Evolutionary conservation across 768 basidiomycete genomes (phyloP).

Genomic region (Russula sp.): DNA sequence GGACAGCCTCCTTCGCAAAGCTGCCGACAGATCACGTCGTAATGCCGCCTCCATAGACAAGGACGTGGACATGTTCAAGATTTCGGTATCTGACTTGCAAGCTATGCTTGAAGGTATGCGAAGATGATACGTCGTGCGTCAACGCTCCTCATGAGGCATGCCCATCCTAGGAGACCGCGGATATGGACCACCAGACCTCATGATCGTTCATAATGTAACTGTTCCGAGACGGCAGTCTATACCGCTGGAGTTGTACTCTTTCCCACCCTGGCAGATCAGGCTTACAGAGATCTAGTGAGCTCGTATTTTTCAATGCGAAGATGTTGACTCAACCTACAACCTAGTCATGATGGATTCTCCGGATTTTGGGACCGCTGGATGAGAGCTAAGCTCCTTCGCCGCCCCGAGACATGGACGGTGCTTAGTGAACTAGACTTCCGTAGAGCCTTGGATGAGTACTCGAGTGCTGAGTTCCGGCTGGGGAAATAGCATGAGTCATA

Average conservation of each 20-base stretch:
- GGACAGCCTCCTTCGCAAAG: conserved; percentile 13
- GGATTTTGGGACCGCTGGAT: conserved; percentile 7
- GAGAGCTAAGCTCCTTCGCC: not conserved
- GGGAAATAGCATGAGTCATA: conserved; percentile 37
- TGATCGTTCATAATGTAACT: conserved; percentile 61
- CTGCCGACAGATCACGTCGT: not conserved
- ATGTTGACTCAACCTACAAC: not conserved
- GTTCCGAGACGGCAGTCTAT: conserved; percentile 31
- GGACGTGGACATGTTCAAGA: conserved; percentile 34
- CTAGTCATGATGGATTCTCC: conserved; percentile 22
- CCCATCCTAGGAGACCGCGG: conserved; percentile 39
- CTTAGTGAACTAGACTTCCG: conserved; percentile 48
- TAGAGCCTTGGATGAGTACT: conserved; percentile 65
- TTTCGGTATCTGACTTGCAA: conserved; percentile 33
- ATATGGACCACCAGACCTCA: conserved; percentile 64
- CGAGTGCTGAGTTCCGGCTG: conserved; percentile 67
- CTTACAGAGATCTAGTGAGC: conserved; percentile 75
- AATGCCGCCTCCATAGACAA: conserved; percentile 2
- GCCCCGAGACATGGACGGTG: conserved; percentile 22
- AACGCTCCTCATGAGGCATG: not conserved
- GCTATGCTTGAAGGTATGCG: conserved; percentile 49
- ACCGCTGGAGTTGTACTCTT: conserved; percentile 63
- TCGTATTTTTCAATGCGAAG: not conserved
- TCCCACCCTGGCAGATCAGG: conserved; percentile 82
- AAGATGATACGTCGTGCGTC: not conserved